These are phyloP conservation scores for Dothistroma septosporum DNA, from an alignment of 2,329 filamentous ascomycete genomes.

Conservation along the genomic window DNA sequence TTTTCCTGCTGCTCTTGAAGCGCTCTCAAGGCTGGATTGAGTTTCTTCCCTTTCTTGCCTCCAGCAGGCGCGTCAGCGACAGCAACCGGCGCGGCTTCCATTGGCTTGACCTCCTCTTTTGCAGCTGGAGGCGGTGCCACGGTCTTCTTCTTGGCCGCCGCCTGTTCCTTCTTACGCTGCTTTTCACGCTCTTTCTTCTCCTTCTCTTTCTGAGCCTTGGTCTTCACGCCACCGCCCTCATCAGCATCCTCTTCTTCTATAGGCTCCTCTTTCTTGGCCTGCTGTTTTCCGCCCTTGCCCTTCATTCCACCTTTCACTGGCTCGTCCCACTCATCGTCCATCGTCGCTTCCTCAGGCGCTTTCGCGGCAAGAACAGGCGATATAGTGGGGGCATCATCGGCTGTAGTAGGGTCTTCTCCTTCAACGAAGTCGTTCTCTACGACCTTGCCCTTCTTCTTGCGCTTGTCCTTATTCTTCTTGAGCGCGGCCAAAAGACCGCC, in stretches of 20 bases:
- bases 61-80: constrained; percentile 40
- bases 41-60: constrained; percentile 81
- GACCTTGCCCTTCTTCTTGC: constrained; percentile 81
- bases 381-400: constrained; percentile 38
- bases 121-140: constrained; percentile 33
- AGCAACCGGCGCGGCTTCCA: constrained; percentile 51
- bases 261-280: constrained; percentile 51
- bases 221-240: constrained; percentile 68
- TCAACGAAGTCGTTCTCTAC: constrained; percentile 66
- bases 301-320: constrained; percentile 63
- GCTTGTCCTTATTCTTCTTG: constrained; percentile 62
- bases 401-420: constrained; percentile 56
- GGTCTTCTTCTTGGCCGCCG: constrained; percentile 76
- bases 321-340: constrained; percentile 60
- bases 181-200: constrained; percentile 98
- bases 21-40: constrained; percentile 67
- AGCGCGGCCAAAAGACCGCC: constrained; percentile 48
- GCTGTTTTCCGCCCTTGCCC: constrained; percentile 26
- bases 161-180: constrained; percentile 97
- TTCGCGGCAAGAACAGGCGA: constrained; percentile 55
- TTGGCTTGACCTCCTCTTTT: constrained; percentile 30
- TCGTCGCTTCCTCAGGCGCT: constrained; percentile 71
- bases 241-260: constrained; percentile 47
- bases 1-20: constrained; percentile 83
- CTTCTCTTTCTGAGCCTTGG: constrained; percentile 98